Base-by-base conservation (phyloP, 352 stramenopile genomes). In the Globisporangium alternatum region DNA sequence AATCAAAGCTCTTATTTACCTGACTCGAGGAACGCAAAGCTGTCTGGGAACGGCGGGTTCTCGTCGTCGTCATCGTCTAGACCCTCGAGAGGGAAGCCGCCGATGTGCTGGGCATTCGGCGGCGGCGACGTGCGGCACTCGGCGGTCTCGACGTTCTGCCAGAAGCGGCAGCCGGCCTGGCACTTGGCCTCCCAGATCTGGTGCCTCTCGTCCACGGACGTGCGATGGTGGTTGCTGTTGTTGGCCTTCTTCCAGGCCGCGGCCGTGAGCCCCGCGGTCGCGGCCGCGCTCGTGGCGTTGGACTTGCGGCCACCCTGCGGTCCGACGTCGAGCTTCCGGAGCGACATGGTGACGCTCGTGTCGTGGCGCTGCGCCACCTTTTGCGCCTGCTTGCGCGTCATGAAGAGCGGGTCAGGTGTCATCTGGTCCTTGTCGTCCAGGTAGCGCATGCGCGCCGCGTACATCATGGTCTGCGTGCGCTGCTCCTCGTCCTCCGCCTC, bases 131-230 rank as follows among this genome's bases (percentile, higher is more conserved):
- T 60, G 48, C 76, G 68, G 52, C 81, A 92, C 63, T 91, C 83
- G 39, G 74, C 68, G 1, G 81, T 91, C 66, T 90, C 83, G 55
- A 80, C 39, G 61, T 81, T 90, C 56, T 92, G 77, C 72, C 81
- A 94, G 57, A 91, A 90, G 68, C 89, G 80, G 30, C 83, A 92
- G 1, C 81, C 86, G 6, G 83, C 86, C 64, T 92, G 83, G 43
- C 87, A 88, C 15, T 80, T 65, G 25, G 76, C 69, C 39, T 83
- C 59, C 83, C 81, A 93, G 6, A 74, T 82, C 37, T 79, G 69
- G 65, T 80, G 53, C 37, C 61, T 54, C 64, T 78, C 71, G 53
- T 81, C 67, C 7, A 69, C 60, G 1, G 58, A 56, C 15, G 56
- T n/a, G n/a, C 56, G 22, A 1, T 19, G 45, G 45, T 54, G 75